A percentile compares a stretch with the other conserved stretches of the same genome.
These are phyloP conservation scores for Hymenoscyphus occultus DNA, from an alignment of 2,329 filamentous ascomycete genomes.

Conservation along the genomic window DNA sequence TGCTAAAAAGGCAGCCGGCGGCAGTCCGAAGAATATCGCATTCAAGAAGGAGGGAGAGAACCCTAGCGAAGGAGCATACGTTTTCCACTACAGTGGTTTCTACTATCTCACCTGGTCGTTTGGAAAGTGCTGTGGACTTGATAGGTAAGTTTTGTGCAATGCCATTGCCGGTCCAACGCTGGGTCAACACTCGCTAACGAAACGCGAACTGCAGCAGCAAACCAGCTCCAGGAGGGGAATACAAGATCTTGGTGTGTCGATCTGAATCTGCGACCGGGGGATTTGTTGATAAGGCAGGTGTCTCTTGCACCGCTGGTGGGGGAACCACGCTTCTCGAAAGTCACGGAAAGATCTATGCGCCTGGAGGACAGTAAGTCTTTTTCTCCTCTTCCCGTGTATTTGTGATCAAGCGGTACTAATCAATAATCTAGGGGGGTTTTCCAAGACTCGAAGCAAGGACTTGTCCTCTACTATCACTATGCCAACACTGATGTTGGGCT, in stretches of 20 bases:
- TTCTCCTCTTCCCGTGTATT: neutral
- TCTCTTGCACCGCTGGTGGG: slow-evolving; percentile 52
- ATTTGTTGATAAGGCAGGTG: slow-evolving; percentile 56
- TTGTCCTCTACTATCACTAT: slow-evolving; percentile 63
- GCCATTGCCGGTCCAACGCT: neutral
- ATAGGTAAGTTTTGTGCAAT: slow-evolving; percentile 32
- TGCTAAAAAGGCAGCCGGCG: slow-evolving; percentile 32
- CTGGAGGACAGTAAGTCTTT: slow-evolving; percentile 53
- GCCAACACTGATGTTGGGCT: slow-evolving; percentile 52
- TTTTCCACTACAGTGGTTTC: slow-evolving; percentile 53
- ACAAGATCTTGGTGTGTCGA: slow-evolving; percentile 64
- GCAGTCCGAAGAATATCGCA: slow-evolving; percentile 46
- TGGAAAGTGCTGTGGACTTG: slow-evolving; percentile 61
- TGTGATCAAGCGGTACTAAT: neutral
- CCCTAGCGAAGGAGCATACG: slow-evolving; percentile 54
- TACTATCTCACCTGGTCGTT: slow-evolving; percentile 64
- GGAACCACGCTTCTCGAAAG: slow-evolving; percentile 59
- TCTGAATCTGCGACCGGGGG: slow-evolving; percentile 48
- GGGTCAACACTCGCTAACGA: neutral
- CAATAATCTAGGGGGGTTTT: slow-evolving; percentile 48
- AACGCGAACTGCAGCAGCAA: slow-evolving; percentile 12
- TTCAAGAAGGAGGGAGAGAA: slow-evolving; percentile 51
- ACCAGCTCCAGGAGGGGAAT: slow-evolving; percentile 58
- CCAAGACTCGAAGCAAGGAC: slow-evolving; percentile 46
- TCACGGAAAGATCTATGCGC: slow-evolving; percentile 60